Percentiles rank a stretch among this genome's conserved stretches.
Evolutionary conservation across 371 early-diverging fungal species (phyloP).

Genomic region (Nematocida sp.): DNA sequence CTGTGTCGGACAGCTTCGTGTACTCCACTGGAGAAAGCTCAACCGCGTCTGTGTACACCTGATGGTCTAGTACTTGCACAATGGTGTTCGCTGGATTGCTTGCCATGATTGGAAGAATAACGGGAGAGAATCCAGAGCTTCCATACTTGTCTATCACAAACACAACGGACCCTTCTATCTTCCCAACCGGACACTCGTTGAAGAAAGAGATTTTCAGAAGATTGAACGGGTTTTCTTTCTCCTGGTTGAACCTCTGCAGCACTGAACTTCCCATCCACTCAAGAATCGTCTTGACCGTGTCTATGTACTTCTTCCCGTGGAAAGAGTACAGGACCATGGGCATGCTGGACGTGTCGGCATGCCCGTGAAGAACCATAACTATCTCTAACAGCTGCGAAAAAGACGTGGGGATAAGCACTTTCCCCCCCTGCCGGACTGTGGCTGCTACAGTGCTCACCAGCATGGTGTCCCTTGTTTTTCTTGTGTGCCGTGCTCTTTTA

Average conservation of each 20-base stretch:
- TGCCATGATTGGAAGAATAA: constrained; percentile 49
- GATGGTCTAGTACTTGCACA: constrained; percentile 26
- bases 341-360: constrained; percentile 65
- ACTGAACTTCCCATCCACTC: constrained; percentile 63
- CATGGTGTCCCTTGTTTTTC: constrained; percentile 53
- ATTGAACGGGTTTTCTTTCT: constrained; percentile 60
- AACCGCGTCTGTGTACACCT: background rate
- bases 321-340: constrained; percentile 64
- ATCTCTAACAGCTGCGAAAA: constrained; percentile 82
- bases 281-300: constrained; percentile 61
- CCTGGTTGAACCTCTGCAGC: constrained; percentile 52
- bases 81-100: constrained; percentile 40
- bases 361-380: constrained; percentile 74
- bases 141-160: constrained; percentile 55
- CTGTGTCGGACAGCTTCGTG: constrained; percentile 9
- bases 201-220: constrained; percentile 55
- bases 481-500: constrained; percentile 59
- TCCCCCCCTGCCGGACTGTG: constrained; percentile 70
- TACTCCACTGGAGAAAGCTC: constrained; percentile 17
- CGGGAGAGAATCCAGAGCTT: constrained; percentile 46
- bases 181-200: constrained; percentile 20
- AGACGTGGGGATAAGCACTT: constrained; percentile 78
- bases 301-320: constrained; percentile 55
- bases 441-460: constrained; percentile 66
- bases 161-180: constrained; percentile 44